Evolutionary conservation across 2,329 filamentous ascomycete genomes (phyloP), one percentile per base, ranked within the genome.

Genomic region (Dactylellina haptotyla): DNA sequence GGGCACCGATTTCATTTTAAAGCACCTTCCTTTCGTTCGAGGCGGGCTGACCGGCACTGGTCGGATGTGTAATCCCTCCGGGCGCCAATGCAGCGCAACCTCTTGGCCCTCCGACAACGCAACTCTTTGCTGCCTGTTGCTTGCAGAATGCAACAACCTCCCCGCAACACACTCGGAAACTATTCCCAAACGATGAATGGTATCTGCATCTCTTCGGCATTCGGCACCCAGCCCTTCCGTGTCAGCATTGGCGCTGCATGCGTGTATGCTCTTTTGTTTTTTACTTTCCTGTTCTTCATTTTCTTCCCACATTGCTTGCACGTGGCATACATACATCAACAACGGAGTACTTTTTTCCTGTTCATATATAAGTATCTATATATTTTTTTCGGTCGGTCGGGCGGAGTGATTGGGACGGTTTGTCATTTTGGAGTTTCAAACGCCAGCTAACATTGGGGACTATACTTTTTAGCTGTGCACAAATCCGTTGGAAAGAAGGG

Each of bases 121-220:
- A 67, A 58, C 53, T 32, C 53, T 66, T 37, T 46, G 25, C 23
- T 5, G 39, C 41, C n/a, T 56, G 25, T 16, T 5, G 39, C 41
- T 10, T 56, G 32, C 43, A 39, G 41, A 67, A 67, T 67, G 34
- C 63, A 67, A 67, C 63, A 67, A 43, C 16, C 23, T 54, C 51
- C 26, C 14, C 39, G 48, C 59, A 64, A 66, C 62, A 51, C 41
- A 58, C 18, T 20, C 12, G n/a, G 16, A 20, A 12, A 46, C 18
- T 46, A 2, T 45, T 45, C 2, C 12, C 41, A 8, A 43, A n/a
- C n/a, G n/a, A n/a, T n/a, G n/a, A n/a, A n/a, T n/a, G n/a, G n/a
- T n/a, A n/a, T n/a, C 39, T 9, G 41, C 4, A 5, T 45, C 16
- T 41, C 18, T 41, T n/a, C 37, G 8, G 18, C n/a, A n/a, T n/a